These are phyloP conservation scores for Ceratocystis ficicola DNA, from an alignment of 2,329 filamentous ascomycete species.

Conservation along the genomic window DNA sequence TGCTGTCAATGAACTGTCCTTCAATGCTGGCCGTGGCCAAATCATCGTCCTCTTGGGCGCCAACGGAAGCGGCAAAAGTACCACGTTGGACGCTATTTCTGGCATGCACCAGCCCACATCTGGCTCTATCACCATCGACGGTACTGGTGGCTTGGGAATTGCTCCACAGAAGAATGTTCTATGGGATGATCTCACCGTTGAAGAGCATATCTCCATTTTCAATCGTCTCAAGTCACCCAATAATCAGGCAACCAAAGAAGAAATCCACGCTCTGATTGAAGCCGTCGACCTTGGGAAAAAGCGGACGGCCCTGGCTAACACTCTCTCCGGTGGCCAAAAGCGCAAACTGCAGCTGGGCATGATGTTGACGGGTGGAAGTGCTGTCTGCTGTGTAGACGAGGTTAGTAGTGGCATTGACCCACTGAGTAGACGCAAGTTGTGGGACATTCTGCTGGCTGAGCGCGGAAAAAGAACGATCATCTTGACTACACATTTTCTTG, in stretches of 20 bases:
- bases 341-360: conserved; percentile 84
- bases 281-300: conserved; percentile 68
- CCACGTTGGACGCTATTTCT: conserved; percentile 76
- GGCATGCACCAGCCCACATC: conserved; percentile 66
- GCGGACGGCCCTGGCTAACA: conserved; percentile 56
- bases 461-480: conserved; percentile 72
- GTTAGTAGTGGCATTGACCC: conserved; percentile 83
- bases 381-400: conserved; percentile 83
- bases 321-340: conserved; percentile 82
- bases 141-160: conserved; percentile 67
- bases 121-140: conserved; percentile 66
- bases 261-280: conserved; percentile 51
- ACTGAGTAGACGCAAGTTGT: conserved; percentile 74
- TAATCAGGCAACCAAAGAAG: conserved; percentile 42
- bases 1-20: conserved; percentile 63
- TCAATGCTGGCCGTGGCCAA: conserved; percentile 63
- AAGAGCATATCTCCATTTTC: conserved; percentile 75
- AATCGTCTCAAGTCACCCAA: conserved; percentile 62
- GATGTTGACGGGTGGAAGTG: conserved; percentile 86
- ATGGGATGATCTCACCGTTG: conserved; percentile 78
- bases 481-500: conserved; percentile 83
- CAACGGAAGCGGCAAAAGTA: conserved; percentile 84
- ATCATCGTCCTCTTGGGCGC: conserved; percentile 79
- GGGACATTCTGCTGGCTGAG: conserved; percentile 83
- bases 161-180: conserved; percentile 91